Base-by-base conservation (phyloP, 495 filamentous ascomycete genomes). In the Penicillium angulare region DNA sequence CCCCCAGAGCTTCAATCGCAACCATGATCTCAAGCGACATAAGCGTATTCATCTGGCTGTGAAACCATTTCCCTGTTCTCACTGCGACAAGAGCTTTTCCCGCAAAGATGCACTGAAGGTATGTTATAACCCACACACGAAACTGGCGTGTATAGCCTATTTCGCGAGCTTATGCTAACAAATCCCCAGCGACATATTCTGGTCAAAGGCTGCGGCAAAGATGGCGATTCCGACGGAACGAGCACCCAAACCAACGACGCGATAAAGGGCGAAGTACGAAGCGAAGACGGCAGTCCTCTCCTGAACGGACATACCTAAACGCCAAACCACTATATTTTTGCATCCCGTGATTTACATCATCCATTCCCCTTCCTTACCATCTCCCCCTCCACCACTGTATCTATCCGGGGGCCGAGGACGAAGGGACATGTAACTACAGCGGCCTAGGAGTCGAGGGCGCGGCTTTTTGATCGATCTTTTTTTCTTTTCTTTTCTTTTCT, bases 81-180 rank as follows among this genome's bases (percentile, higher is more conserved):
- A 89, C 58, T 98, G 93, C 61, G 91, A 96, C 26, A 98, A 97
- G 81, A 93, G 89, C 67, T 98, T 98, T 58, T 96, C 90, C 16
- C 75, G 93, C 33, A 98, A 97, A 67, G 93, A 98, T 76, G 93
- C 93, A 16, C 77, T 98, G 12, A 98, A 98, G 88, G 93, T 97
- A 61, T 51, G 78, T 18, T 10, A 23, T 24, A 26, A 26, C 5
- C n/a, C n/a, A n/a, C n/a, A n/a, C n/a, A n/a, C n/a, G n/a, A n/a
- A n/a, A n/a, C n/a, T n/a, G n/a, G n/a, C n/a, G n/a, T n/a, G n/a
- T 29, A 15, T 12, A 9, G 2, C 27, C 13, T 18, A 3, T 17
- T 13, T 8, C 17, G 44, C 61, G 66, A 51, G 65, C 49, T 9
- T 22, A 12, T 5, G 3, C 13, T 36, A 3, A n/a, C 27, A 21